Evolutionary conservation across 805 yeast genomes (phyloP), one percentile per base, ranked within the genome.

Genomic region (Brettanomyces bruxellensis): DNA sequence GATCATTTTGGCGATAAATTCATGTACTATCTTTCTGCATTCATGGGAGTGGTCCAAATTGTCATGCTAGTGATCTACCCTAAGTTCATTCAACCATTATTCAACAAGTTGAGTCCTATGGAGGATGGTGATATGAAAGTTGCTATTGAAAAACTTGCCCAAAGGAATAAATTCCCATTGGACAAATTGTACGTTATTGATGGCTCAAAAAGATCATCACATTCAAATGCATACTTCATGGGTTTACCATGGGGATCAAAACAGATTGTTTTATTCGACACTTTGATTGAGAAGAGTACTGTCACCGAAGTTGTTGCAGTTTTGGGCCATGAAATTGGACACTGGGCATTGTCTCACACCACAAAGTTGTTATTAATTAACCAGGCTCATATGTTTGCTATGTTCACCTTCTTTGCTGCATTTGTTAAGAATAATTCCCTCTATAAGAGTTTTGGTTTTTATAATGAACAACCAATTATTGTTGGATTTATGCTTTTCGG

Each of bases 261-360:
- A 68, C 91, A 90, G 66, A 93, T 93, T 68, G 98, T 93, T 44
- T 75, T 93, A 40, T 93, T 73, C 61, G 99, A 93, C 58, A 93
- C 97, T 8, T 76, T 93, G 68, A 83, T 93, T 52, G 79, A 86
- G 50, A 83, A 86, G 49, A 81, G 89, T 34, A 68, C 89, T 30
- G 75, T 78, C 28, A 76, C 75, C 39, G 95, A 93, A 66, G 86
- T 89, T 38, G 87, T 89, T 45, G 97, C 98, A 45, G 96, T 93
- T 1, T 73, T 91, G 53, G 98, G 95, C n/a, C 99, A 93, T 61
- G 99, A 93, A 70, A 83, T 93, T 55, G 99, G 99, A 44, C 99
- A 93, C 65, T 93, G 99, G 99, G 82, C 83, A 57, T 74, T 85
- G 62, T 81, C 84, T 48, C 99, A 93, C 65, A 83, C 90, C 50